Conservation (phyloP, 176 grass and related monocot genomes). For the Rhynchospora breviuscula region DNA sequence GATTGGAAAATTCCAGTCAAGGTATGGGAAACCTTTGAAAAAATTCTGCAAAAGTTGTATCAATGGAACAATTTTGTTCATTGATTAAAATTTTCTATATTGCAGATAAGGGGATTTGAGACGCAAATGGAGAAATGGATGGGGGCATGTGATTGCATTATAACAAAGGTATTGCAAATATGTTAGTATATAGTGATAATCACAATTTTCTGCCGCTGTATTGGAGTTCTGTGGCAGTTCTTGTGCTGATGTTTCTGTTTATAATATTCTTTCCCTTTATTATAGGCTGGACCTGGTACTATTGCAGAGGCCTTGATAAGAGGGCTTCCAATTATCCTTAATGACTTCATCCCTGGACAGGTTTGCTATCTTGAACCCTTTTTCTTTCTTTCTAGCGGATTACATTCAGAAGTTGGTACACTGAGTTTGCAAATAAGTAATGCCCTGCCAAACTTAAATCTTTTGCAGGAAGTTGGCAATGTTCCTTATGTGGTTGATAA, state of each 20-base stretch:
- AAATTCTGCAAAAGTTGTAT: not conserved
- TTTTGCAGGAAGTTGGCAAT: constrained; percentile 87
- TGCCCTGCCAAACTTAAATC: not conserved
- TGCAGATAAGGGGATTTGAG: constrained; percentile 91
- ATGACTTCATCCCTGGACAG: constrained; percentile 99
- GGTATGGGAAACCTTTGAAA: constrained; percentile 30
- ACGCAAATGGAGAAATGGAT: constrained; percentile 99
- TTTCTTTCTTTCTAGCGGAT: not conserved
- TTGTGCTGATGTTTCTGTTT: not conserved
- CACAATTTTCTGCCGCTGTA: constrained; percentile 1
- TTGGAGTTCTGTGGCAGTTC: not conserved
- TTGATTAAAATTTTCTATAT: not conserved
- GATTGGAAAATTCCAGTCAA: constrained; percentile 92
- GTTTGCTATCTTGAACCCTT: constrained; percentile 30
- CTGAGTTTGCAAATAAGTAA: not conserved
- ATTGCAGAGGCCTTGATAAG: constrained; percentile 99
- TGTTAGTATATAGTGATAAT: constrained; percentile 7
- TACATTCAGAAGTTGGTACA: not conserved
- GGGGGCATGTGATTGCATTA: constrained; percentile 97
- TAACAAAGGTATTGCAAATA: constrained; percentile 69
- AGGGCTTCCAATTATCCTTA: constrained; percentile 95
- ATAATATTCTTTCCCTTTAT: constrained; percentile 16
- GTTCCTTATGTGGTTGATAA: constrained; percentile 96
- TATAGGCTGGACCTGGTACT: constrained; percentile 92
- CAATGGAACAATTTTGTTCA: not conserved